phyloP scores from a whole-genome alignment of 2,329 filamentous ascomycete genomes.

The Diaporthe sp. region DNA sequence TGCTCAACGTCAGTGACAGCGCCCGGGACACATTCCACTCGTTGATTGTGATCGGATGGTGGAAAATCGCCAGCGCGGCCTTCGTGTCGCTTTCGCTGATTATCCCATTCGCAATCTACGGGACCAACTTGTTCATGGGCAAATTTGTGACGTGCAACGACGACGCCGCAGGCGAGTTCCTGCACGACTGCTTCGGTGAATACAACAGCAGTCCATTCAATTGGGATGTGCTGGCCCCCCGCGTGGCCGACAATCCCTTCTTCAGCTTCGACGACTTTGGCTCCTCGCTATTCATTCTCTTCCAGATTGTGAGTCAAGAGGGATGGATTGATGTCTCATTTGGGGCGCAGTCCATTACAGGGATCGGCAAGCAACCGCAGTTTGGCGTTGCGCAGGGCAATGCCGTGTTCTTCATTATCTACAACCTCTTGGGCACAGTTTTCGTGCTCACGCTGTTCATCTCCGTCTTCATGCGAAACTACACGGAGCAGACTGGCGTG shows the following conservation, averaged over 20 bases:
- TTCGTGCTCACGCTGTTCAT: constrained; percentile 98
- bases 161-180: constrained; percentile 67
- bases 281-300: constrained; percentile 94
- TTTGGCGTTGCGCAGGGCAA: constrained; percentile 82
- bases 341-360: constrained; percentile 85
- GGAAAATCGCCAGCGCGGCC: constrained; percentile 93
- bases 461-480: constrained; percentile 99
- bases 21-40: constrained; percentile 97
- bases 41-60: constrained; percentile 91
- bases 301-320: constrained; percentile 98
- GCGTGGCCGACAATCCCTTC: constrained; percentile 84
- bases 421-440: constrained; percentile 96
- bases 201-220: constrained; percentile 82
- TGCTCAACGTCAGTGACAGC: constrained; percentile 96
- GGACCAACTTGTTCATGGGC: constrained; percentile 91
- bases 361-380: constrained; percentile 79
- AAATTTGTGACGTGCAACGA: constrained; percentile 88
- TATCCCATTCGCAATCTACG: constrained; percentile 97
- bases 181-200: constrained; percentile 87
- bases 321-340: constrained; percentile 97
- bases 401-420: constrained; percentile 93
- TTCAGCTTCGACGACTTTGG: constrained; percentile 97
- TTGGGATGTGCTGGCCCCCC: constrained; percentile 88
- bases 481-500: constrained; percentile 98
- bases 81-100: constrained; percentile 95